Evolutionary conservation across 1,284 basidiomycete species (phyloP).

Genomic region (Ustanciosporium gigantosporum): DNA sequence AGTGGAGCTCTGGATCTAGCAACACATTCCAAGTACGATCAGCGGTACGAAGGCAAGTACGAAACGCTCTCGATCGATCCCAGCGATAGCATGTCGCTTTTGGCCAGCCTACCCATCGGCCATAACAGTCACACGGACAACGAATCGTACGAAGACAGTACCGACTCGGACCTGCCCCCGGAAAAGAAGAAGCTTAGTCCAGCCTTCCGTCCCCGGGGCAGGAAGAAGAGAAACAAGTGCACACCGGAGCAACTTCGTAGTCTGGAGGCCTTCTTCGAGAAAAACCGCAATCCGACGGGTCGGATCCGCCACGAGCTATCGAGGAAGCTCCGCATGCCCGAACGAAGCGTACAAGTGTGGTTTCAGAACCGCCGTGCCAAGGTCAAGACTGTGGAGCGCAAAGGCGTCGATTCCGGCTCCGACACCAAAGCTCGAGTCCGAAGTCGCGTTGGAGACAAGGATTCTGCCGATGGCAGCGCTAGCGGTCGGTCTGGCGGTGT

Average conservation of each 20-base stretch:
- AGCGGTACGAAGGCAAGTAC: no score
- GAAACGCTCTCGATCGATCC: no score
- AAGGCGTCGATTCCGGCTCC: conserved; percentile 7
- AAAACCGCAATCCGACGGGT: conserved; percentile 51
- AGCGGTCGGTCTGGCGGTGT: conserved; percentile 3
- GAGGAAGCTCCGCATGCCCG: conserved; percentile 40
- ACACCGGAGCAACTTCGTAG: conserved; percentile 42
- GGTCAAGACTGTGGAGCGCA: conserved; percentile 37
- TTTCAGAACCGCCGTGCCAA: conserved; percentile 49
- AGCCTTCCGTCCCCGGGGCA: conserved; percentile 30
- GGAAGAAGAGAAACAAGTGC: conserved; percentile 52
- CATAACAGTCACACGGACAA: conserved; percentile 10
- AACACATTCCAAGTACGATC: neutral
- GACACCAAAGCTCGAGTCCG: neutral
- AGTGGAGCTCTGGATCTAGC: conserved; percentile 14
- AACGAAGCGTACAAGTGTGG: conserved; percentile 52
- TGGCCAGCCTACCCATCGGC: conserved; percentile 25
- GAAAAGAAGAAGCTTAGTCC: conserved; percentile 34
- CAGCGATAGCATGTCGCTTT: conserved; percentile 11
- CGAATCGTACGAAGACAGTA: conserved; percentile 37
- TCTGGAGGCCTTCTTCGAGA: conserved; percentile 45
- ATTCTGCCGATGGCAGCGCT: neutral
- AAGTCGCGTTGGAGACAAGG: neutral
- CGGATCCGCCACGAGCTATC: conserved; percentile 39
- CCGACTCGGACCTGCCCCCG: conserved; percentile 33